A percentile compares a stretch with the other conserved stretches of the same genome.
Evolutionary conservation across 2,329 filamentous ascomycete species (phyloP).

Genomic region (Colletotrichum chlorophyti): DNA sequence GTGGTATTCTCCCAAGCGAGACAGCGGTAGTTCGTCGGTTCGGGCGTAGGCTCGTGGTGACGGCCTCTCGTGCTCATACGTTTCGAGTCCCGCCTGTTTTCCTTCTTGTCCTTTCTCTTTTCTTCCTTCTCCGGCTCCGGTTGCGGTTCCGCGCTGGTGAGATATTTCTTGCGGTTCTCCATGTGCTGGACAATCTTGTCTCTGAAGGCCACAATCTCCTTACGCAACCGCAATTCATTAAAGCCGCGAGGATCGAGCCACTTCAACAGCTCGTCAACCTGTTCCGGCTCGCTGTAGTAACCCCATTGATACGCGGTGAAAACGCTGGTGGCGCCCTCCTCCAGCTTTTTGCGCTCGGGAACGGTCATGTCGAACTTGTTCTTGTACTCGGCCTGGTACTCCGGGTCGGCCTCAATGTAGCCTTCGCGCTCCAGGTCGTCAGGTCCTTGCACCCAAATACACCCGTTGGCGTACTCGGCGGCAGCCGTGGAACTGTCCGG

Average conservation of each 20-base stretch:
- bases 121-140: conserved; percentile 41
- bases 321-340: conserved; percentile 85
- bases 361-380: conserved; percentile 82
- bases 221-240: conserved; percentile 86
- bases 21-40: conserved; percentile 56
- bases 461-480: conserved; percentile 90
- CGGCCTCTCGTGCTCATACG: conserved; percentile 53
- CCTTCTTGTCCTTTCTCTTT: conserved; percentile 46
- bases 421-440: conserved; percentile 86
- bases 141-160: conserved; percentile 56
- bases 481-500: conserved; percentile 86
- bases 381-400: conserved; percentile 78
- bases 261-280: conserved; percentile 78
- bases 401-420: conserved; percentile 79
- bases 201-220: conserved; percentile 80
- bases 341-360: conserved; percentile 80
- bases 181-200: conserved; percentile 81
- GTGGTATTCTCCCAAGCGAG: conserved; percentile 63
- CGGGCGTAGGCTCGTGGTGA: conserved; percentile 53
- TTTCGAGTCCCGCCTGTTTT: conserved; percentile 34
- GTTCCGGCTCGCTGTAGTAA: conserved; percentile 82
- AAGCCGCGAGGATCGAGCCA: conserved; percentile 90
- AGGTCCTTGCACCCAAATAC: conserved; percentile 95
- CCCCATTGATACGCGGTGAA: conserved; percentile 85
- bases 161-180: conserved; percentile 78